Evolutionary conservation across 805 yeast species (phyloP).

Genomic region (Myxozyma monticola): DNA sequence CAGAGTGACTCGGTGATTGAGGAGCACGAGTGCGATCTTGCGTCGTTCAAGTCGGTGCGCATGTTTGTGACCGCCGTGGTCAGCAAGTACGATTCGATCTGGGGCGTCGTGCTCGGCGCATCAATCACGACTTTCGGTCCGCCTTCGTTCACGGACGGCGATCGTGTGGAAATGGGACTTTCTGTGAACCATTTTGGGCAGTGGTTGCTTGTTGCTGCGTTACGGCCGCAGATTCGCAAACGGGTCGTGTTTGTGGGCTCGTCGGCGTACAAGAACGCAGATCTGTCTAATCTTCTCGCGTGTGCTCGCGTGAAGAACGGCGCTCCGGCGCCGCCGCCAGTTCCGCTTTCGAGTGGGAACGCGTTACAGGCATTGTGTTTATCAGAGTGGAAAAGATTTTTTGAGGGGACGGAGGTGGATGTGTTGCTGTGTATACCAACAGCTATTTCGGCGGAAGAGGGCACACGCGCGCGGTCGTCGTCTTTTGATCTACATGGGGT

Average conservation of each 20-base stretch:
- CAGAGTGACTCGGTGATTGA: constrained; percentile 24
- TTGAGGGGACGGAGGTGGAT: constrained; percentile 13
- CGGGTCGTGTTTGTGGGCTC: constrained; percentile 27
- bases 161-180: constrained; percentile 21
- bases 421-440: constrained; percentile 22
- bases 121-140: constrained; percentile 26
- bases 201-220: constrained; percentile 24
- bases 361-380: constrained; percentile 24
- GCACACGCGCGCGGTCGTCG: not conserved
- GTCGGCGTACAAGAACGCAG: constrained; percentile 16
- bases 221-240: constrained; percentile 11
- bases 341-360: constrained; percentile 14
- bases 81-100: constrained; percentile 27
- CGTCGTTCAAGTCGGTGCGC: constrained; percentile 16
- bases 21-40: constrained; percentile 20
- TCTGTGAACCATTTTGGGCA: constrained; percentile 28
- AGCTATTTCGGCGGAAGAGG: not conserved
- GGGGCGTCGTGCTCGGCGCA: constrained; percentile 28
- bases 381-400: constrained; percentile 11
- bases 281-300: constrained; percentile 5
- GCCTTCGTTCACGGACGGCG: constrained; percentile 22
- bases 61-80: constrained; percentile 28
- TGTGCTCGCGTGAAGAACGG: not conserved
- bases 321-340: not conserved
- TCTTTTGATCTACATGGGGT: not conserved